Evolutionary conservation across 768 basidiomycete genomes (phyloP).

Genomic region (Phylloporus rhodoxanthus): DNA sequence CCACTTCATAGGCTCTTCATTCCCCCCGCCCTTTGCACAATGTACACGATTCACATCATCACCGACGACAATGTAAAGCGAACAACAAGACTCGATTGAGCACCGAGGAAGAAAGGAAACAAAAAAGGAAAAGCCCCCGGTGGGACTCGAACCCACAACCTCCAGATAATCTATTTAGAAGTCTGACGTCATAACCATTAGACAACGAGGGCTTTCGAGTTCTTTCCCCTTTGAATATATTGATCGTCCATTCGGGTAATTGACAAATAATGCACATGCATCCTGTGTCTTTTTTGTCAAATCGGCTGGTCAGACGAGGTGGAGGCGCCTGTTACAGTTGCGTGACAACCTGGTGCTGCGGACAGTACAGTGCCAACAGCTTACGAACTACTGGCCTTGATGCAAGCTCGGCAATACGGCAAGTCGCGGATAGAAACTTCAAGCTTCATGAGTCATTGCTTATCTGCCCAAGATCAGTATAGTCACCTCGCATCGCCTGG

Average conservation of each 20-base stretch:
- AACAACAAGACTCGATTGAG: not conserved
- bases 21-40: not conserved
- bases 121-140: constrained; percentile 51
- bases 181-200: constrained; percentile 92
- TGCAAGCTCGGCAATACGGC: too few species aligned
- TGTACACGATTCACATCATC: not conserved
- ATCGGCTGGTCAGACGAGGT: too few species aligned
- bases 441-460: too few species aligned
- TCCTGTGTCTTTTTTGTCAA: too few species aligned
- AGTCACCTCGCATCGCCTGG: not conserved
- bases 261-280: too few species aligned
- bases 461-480: too few species aligned
- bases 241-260: not conserved
- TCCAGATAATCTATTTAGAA: constrained; percentile 80
- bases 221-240: not conserved
- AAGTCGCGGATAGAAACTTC: not conserved
- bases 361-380: too few species aligned
- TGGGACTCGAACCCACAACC: constrained; percentile 85
- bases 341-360: too few species aligned
- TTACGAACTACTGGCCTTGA: too few species aligned
- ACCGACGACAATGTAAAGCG: not conserved
- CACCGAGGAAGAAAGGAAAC: not conserved
- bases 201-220: constrained; percentile 64
- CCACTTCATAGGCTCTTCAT: not conserved
- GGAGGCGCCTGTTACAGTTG: too few species aligned